Evolutionary conservation across 306 rosid species (phyloP).

Genomic region (Oxytropis ochrocephala): DNA sequence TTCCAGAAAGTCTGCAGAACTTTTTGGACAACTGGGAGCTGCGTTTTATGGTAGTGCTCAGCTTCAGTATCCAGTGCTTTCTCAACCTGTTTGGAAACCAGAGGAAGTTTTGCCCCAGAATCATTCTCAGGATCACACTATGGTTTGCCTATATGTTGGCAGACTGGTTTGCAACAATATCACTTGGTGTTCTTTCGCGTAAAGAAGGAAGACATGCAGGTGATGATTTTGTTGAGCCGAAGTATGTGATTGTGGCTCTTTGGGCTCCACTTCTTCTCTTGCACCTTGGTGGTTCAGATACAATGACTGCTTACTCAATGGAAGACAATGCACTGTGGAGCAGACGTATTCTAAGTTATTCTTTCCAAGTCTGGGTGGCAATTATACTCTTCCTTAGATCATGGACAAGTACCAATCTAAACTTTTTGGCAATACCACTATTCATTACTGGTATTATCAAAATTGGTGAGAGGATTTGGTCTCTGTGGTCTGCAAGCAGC

Average conservation of each 20-base stretch:
- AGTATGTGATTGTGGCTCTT: not conserved
- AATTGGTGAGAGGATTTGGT: constrained; percentile 33
- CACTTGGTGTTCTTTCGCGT: constrained; percentile 22
- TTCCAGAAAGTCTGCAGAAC: not conserved
- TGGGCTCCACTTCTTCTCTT: constrained; percentile 44
- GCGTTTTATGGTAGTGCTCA: constrained; percentile 13
- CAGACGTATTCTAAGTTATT: constrained; percentile 6
- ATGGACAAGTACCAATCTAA: not conserved
- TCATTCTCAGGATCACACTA: not conserved
- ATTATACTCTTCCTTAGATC: not conserved
- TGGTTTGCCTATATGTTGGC: constrained; percentile 31
- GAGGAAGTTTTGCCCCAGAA: constrained; percentile 4
- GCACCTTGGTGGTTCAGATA: constrained; percentile 42
- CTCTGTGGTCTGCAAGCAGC: constrained; percentile 30
- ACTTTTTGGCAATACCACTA: constrained; percentile 21
- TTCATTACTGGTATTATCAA: constrained; percentile 24
- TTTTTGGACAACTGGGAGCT: constrained; percentile 20
- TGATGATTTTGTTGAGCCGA: not conserved
- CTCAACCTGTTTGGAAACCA: constrained; percentile 15
- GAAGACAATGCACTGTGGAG: constrained; percentile 39
- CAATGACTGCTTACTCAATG: constrained; percentile 32
- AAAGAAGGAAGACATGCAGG: not conserved
- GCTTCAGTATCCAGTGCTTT: constrained; percentile 26
- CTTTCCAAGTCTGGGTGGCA: constrained; percentile 17
- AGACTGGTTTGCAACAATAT: constrained; percentile 26